These are phyloP conservation scores for Pseudoscleropodium purum DNA, from an alignment of 225 moss, liverwort and hornwort species.

Conservation along the genomic window DNA sequence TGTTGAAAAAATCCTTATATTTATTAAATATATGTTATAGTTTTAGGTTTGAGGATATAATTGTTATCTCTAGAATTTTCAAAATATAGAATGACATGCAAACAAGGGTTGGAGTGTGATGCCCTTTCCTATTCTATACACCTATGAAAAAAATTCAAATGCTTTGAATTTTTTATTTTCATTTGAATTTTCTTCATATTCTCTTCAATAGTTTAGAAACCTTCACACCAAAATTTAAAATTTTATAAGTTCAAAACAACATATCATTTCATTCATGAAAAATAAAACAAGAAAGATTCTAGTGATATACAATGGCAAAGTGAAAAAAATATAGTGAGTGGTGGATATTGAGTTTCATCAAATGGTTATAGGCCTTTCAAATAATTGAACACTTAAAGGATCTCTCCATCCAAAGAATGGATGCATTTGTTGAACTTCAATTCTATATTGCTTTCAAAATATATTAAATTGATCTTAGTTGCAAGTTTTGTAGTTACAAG, in stretches of 20 bases:
- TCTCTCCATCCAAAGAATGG: background rate
- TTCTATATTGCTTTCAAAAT: background rate
- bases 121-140: background rate
- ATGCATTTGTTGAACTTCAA: background rate
- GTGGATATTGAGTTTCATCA: background rate
- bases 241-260: no score
- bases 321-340: background rate
- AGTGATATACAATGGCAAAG: background rate
- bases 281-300: background rate
- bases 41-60: background rate
- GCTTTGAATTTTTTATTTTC: background rate
- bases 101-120: background rate
- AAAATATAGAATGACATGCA: background rate
- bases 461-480: background rate
- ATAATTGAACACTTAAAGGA: background rate
- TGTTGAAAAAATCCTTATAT: background rate
- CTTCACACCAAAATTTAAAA: no score
- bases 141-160: background rate
- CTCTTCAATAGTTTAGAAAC: background rate
- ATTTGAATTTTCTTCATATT: background rate
- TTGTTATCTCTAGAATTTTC: background rate
- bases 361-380: background rate
- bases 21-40: background rate
- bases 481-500: background rate
- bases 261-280: background rate